Base-by-base conservation (phyloP, 768 basidiomycete genomes). In the Dendrothele bispora region DNA sequence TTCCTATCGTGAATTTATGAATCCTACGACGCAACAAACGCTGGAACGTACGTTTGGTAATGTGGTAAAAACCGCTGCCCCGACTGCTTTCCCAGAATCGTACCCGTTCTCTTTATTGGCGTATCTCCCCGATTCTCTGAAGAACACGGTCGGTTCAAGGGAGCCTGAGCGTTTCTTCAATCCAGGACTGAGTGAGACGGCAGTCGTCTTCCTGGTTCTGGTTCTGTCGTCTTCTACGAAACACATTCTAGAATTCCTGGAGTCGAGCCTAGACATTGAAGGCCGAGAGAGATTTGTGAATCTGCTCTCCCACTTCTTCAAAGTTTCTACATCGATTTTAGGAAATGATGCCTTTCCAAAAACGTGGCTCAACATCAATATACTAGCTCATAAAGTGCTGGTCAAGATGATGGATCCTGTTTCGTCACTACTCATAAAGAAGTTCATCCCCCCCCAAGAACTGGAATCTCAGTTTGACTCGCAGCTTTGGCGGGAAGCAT, bases 291-390 rank as follows among this genome's bases (percentile, higher is more conserved):
- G 88, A 47, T 86, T 93, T 50, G 72, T 87, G 7, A 58, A 68
- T 2, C 73, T 92, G 3, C 72, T 98, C 11, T 78, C 78, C 5
- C 82, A 86, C 46, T 83, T 94, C 54, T 95, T 97, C 77, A 83
- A 78, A 46, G 86, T 93, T 30, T 82, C 82, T 3, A 75, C 72
- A 4, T 93, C 91, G 10, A 90, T 97, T 45, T 68, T 98, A 48
- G 78, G 84, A 49, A 89, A 89, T 57, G 86, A 95, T 26, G 89
- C 93, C 0, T 98, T 91, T 74, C 93, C 94, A 0, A 79, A 75
- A 55, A 83, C 83, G 28, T 98, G 95, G 95, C 74, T 98, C 53
- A 97, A 95, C 53, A 80, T 95, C 57, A 91, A 88, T 55, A 83
- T 95, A 36, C 71, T 97, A 52, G 84, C 90, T 0, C 94, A 95